Conservation (phyloP, 371 early-diverging fungal genomes). For the Mortierella sp. region DNA sequence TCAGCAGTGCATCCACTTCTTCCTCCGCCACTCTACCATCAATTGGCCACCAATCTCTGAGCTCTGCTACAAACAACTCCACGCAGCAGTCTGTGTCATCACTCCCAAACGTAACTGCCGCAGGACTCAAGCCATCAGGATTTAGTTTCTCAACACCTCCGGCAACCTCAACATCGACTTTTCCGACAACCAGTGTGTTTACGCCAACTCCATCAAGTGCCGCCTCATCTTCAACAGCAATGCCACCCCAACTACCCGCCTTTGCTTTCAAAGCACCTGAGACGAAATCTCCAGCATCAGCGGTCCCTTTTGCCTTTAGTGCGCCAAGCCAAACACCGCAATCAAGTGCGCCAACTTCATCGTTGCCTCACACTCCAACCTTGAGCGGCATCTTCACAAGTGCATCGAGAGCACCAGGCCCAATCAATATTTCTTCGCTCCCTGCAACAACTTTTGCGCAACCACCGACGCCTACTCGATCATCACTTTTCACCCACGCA, state of each 20-base stretch:
- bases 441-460: background rate
- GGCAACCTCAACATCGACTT: background rate
- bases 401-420: background rate
- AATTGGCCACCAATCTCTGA: constrained; percentile 7
- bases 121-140: constrained; percentile 6
- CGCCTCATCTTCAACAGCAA: background rate
- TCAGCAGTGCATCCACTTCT: background rate
- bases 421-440: constrained; percentile 7
- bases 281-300: background rate
- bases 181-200: background rate
- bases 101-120: background rate
- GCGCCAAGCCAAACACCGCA: background rate
- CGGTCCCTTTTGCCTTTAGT: constrained; percentile 9
- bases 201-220: background rate
- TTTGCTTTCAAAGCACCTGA: background rate
- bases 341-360: background rate
- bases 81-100: background rate
- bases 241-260: background rate
- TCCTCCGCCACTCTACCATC: background rate
- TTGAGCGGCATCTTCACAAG: background rate
- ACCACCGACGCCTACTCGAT: constrained; percentile 21
- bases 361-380: background rate
- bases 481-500: background rate
- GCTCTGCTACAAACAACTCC: background rate
- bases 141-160: constrained; percentile 19